A percentile compares a stretch with the other conserved stretches of the same genome.
Conservation (phyloP, 345 rosid species). For the Fremontodendron californicum region DNA sequence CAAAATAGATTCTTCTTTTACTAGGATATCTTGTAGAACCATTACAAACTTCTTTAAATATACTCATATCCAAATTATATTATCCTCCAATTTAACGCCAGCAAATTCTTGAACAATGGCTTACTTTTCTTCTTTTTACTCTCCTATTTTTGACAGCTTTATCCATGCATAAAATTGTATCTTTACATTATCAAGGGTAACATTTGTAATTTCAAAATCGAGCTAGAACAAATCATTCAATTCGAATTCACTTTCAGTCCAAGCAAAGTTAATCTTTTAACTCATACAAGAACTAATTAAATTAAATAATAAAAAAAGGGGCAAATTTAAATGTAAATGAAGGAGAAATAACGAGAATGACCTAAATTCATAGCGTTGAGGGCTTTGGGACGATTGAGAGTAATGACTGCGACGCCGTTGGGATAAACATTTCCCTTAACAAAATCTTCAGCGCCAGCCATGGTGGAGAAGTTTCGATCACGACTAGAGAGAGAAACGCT, state of each 20-base stretch:
- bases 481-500: neutral
- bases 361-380: constrained; percentile 97
- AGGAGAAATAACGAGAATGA: neutral
- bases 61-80: neutral
- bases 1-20: neutral
- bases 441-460: constrained; percentile 41
- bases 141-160: neutral
- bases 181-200: neutral
- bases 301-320: neutral
- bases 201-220: neutral
- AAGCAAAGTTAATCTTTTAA: neutral
- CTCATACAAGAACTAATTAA: neutral
- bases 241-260: neutral
- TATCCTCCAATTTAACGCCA: neutral
- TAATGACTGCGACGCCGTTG: constrained; percentile 90
- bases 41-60: neutral
- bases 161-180: neutral
- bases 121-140: neutral
- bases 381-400: constrained; percentile 89
- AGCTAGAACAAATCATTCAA: neutral
- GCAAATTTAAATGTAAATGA: neutral
- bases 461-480: neutral
- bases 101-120: neutral
- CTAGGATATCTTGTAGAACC: neutral
- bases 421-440: constrained; percentile 68